Conservation (phyloP, 192 early-diverging fungal species). For the Oehlia diaphana region DNA sequence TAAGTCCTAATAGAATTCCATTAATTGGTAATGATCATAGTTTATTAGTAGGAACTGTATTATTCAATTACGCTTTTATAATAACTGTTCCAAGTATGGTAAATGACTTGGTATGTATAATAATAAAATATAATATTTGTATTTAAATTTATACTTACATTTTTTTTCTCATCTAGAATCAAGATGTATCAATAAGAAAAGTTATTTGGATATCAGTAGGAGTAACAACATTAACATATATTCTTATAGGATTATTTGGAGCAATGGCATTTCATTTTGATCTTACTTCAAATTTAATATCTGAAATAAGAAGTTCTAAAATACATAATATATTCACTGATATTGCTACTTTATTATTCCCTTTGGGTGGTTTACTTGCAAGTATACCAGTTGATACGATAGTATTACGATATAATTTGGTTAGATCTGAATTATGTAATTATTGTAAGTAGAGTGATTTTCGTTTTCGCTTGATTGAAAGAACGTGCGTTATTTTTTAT, state of each 20-base stretch:
- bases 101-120: conserved; percentile 55
- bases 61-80: conserved; percentile 73
- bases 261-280: conserved; percentile 48
- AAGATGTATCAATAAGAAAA: conserved; percentile 58
- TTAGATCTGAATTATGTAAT: conserved; percentile 49
- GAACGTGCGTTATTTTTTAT: too few relatives aligned
- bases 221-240: conserved; percentile 54
- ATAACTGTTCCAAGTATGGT: conserved; percentile 67
- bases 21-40: conserved; percentile 50
- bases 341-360: conserved; percentile 52
- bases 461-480: too few relatives aligned
- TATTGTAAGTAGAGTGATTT: conserved; percentile 31
- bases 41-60: conserved; percentile 58
- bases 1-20: conserved; percentile 49
- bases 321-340: conserved; percentile 32
- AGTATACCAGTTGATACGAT: conserved; percentile 73
- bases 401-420: conserved; percentile 57
- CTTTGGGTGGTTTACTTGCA: conserved; percentile 54
- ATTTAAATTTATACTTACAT: too few relatives aligned
- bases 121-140: too few relatives aligned
- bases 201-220: conserved; percentile 51
- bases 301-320: conserved; percentile 30
- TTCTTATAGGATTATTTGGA: conserved; percentile 49
- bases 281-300: conserved; percentile 39
- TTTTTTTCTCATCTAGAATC: conserved; percentile 27